These are phyloP conservation scores for Tricholoma saponaceum DNA, from an alignment of 768 basidiomycete species.

Conservation along the genomic window DNA sequence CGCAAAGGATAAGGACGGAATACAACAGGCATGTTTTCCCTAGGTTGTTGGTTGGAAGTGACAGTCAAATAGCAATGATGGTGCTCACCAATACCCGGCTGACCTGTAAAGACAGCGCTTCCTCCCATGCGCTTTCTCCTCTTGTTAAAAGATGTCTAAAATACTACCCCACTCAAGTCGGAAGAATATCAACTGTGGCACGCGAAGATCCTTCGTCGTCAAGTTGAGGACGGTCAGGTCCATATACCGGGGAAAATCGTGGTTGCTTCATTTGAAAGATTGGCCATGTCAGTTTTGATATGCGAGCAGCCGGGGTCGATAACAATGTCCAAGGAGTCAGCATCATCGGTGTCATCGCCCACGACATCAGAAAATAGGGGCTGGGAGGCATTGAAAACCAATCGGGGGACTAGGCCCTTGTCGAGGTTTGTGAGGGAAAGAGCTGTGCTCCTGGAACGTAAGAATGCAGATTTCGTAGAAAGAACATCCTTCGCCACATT, in stretches of 20 bases:
- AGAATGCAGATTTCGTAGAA: background rate
- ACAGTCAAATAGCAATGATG: background rate
- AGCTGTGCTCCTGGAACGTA: background rate
- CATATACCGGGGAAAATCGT: background rate
- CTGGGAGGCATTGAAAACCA: background rate
- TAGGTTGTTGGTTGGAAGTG: background rate
- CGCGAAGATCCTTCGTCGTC: too few species aligned
- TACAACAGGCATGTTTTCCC: background rate
- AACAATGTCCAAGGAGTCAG: background rate
- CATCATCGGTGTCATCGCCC: background rate
- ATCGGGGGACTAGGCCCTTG: background rate
- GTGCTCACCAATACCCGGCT: background rate
- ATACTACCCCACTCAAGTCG: background rate
- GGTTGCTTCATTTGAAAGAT: background rate
- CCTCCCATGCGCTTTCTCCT: background rate
- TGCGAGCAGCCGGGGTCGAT: background rate
- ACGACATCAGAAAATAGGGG: background rate
- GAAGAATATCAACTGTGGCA: too few species aligned
- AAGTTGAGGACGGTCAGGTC: background rate
- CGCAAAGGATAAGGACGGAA: background rate
- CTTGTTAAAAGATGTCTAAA: background rate
- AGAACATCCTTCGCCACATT: background rate
- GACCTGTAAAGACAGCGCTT: too few species aligned
- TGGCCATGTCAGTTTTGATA: background rate
- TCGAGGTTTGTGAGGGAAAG: background rate